Percentiles rank a stretch among this genome's conserved stretches.
These are phyloP conservation scores for Pseudonectria buxi DNA, from an alignment of 2,329 filamentous ascomycete species.

Conservation along the genomic window DNA sequence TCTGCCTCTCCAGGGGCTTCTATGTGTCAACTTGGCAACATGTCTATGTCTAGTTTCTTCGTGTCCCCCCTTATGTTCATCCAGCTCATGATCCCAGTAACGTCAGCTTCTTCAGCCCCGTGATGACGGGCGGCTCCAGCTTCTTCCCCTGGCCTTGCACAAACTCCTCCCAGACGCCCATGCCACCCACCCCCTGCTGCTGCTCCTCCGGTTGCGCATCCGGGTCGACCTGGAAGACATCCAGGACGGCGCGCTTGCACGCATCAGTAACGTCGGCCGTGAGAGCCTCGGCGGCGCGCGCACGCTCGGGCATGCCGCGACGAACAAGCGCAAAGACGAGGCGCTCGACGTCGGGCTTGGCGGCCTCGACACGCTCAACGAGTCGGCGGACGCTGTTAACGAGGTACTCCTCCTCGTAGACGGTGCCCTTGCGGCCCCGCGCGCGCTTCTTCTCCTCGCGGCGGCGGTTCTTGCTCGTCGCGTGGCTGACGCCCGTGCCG, in stretches of 20 bases:
- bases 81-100: constrained; percentile 37
- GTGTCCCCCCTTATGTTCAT: too few species aligned
- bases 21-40: neutral
- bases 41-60: neutral
- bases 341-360: constrained; percentile 63
- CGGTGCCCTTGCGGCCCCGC: constrained; percentile 87
- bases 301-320: constrained; percentile 81
- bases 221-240: constrained; percentile 53
- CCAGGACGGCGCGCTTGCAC: constrained; percentile 58
- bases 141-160: constrained; percentile 39
- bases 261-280: constrained; percentile 67
- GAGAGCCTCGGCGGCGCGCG: constrained; percentile 66
- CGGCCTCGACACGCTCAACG: constrained; percentile 71
- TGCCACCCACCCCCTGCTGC: constrained; percentile 37
- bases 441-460: constrained; percentile 94
- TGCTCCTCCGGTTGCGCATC: constrained; percentile 11
- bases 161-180: constrained; percentile 46
- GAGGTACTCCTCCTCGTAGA: constrained; percentile 97
- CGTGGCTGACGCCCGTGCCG: constrained; percentile 66
- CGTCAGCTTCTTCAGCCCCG: constrained; percentile 41
- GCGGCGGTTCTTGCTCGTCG: constrained; percentile 79
- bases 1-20: neutral
- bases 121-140: constrained; percentile 43
- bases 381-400: constrained; percentile 80
- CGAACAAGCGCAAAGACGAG: constrained; percentile 73